These are phyloP conservation scores for Auxenochlorella protothecoides DNA, from an alignment of 139 green algal species.

Conservation along the genomic window DNA sequence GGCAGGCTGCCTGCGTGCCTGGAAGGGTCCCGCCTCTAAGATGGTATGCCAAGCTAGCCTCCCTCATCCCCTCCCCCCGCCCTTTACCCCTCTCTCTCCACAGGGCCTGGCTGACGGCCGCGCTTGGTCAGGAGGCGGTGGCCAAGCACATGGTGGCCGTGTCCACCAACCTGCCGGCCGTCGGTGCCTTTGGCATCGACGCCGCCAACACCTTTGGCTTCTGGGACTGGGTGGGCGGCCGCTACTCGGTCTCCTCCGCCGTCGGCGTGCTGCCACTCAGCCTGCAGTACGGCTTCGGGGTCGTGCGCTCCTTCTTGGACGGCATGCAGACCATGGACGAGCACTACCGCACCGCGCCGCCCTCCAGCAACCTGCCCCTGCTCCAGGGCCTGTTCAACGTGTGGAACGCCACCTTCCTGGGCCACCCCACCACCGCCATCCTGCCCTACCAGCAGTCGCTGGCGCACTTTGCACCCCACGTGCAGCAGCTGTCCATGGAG, in stretches of 20 bases:
- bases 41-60: too few species aligned
- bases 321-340: constrained; percentile 81
- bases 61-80: too few species aligned
- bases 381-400: constrained; percentile 85
- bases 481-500: constrained; percentile 98
- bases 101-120: constrained; percentile 60
- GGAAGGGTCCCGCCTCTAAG: too few species aligned
- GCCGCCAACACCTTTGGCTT: constrained; percentile 96
- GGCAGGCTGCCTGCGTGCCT: too few species aligned
- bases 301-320: constrained; percentile 75
- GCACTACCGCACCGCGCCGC: constrained; percentile 81
- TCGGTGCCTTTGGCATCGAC: constrained; percentile 98
- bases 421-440: constrained; percentile 81
- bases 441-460: constrained; percentile 96
- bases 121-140: constrained; percentile 69
- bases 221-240: constrained; percentile 96
- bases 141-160: constrained; percentile 99
- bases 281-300: constrained; percentile 94
- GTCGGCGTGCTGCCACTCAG: constrained; percentile 91
- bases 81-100: too few species aligned
- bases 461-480: constrained; percentile 93
- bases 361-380: constrained; percentile 90
- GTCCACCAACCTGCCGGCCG: constrained; percentile 95
- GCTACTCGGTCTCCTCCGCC: constrained; percentile 92
- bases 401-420: constrained; percentile 97